Base-by-base conservation (phyloP, 2,329 filamentous ascomycete genomes). In the Trichoderma afroharzianum region DNA sequence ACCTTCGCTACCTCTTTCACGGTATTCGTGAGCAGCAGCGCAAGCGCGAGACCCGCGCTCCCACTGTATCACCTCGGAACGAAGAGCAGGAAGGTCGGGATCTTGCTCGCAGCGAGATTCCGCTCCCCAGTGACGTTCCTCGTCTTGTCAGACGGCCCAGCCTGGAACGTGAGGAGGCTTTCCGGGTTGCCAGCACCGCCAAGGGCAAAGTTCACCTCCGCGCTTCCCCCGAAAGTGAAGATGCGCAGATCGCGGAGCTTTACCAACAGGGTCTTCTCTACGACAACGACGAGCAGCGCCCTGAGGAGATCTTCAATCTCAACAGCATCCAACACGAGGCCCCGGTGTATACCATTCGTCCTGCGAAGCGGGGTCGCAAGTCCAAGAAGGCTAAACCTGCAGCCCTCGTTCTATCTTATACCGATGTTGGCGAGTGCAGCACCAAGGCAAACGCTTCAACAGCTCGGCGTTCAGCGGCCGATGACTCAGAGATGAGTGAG, bases 131-230 rank as follows among this genome's bases (percentile, higher is more conserved):
- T 36, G 83, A 84, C 72, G 72, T 76, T 43, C 75, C 74, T 15
- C 77, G 78, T 15, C 78, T 81, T 30, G 72, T 72, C n/a, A 79
- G 82, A 9, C 78, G 77, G 9, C 84, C 84, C 2, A 81, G 80
- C 1, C 79, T 86, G 26, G 84, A 85, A 73, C 78, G 85, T 11
- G 81, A 86, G 74, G 83, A 85, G 57, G 85, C 85, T 6, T 86
- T 86, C 53, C 78, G 81, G 58, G 83, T 84, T 59, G 77, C 78
- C 4, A 77, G 78, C 24, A 85, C 83, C 0, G 73, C 78, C 64
- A 84, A 81, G 76, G 74, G 73, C 57, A 76, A 76, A 59, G 75
- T 79, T 7, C 77, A 75, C 26, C 68, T 63, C 32, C 72, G 72
- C n/a, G 67, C 75, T 15, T 59, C 18, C 26, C 66, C 66, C n/a